phyloP scores from a whole-genome alignment of 208 protist species.

The Trypanosoma melophagium region DNA sequence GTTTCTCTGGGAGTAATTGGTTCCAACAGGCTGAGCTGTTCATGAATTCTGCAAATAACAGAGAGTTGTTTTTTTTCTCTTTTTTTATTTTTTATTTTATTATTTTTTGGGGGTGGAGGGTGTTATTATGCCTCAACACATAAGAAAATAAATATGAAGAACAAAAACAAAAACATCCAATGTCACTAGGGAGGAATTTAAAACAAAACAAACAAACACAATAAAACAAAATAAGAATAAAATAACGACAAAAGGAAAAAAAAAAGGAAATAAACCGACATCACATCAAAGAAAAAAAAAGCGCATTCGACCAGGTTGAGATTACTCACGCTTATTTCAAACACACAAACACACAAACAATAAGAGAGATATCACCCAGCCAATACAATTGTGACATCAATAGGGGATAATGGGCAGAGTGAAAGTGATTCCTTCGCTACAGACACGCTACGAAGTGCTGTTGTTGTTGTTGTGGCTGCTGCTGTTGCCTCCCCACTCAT shows the following conservation, averaged over 20 bases:
- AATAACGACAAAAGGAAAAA: not conserved
- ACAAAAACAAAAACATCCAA: slow-evolving; percentile 4
- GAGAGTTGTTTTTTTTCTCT: too few species aligned
- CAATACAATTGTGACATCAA: slow-evolving; percentile 32
- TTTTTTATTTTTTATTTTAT: too few species aligned
- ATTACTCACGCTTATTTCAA: too few species aligned
- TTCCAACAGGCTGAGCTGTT: slow-evolving; percentile 6
- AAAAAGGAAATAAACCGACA: too few species aligned
- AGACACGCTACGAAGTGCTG: slow-evolving; percentile 9
- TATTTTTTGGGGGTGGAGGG: too few species aligned
- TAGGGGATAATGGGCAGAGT: not conserved
- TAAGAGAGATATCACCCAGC: slow-evolving; percentile 1
- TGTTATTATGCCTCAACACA: too few species aligned
- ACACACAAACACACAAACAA: not conserved
- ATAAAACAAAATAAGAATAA: slow-evolving; percentile 1
- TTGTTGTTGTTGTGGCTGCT: not conserved
- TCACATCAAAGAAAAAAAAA: too few species aligned
- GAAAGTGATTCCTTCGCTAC: slow-evolving; percentile 16
- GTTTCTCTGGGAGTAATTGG: not conserved
- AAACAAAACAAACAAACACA: not conserved
- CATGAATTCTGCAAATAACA: not conserved
- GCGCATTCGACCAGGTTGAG: too few species aligned
- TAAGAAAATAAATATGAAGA: not conserved
- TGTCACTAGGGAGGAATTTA: not conserved
- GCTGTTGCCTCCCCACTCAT: slow-evolving; percentile 14